phyloP scores from a whole-genome alignment of 371 early-diverging fungal species.

The Mucor sp. region DNA sequence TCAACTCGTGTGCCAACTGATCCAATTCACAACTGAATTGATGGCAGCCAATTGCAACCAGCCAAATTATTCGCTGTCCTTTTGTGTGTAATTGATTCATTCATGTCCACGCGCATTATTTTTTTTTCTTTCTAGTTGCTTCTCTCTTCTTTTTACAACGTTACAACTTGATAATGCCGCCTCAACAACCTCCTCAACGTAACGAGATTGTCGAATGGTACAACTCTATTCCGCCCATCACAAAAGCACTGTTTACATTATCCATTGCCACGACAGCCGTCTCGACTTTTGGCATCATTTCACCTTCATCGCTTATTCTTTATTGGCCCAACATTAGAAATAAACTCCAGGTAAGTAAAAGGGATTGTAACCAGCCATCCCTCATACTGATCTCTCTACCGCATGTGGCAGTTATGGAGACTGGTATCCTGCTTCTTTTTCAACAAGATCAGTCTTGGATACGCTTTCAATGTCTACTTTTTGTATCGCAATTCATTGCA shows the following conservation, averaged over 20 bases:
- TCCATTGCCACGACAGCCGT: slow-evolving; percentile 56
- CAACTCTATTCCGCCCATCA: slow-evolving; percentile 64
- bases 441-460: slow-evolving; percentile 54
- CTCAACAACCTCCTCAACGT: slow-evolving; percentile 18
- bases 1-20: background rate
- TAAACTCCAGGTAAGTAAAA: slow-evolving; percentile 27
- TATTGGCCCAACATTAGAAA: slow-evolving; percentile 37
- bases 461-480: slow-evolving; percentile 73
- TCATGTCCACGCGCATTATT: background rate
- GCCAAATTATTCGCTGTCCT: background rate
- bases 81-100: background rate
- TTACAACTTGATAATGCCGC: slow-evolving; percentile 16
- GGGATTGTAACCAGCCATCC: background rate
- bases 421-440: slow-evolving; percentile 73
- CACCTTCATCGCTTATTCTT: slow-evolving; percentile 39
- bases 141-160: background rate
- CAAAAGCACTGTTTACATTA: slow-evolving; percentile 58
- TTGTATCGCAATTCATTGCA: slow-evolving; percentile 72
- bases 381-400: background rate
- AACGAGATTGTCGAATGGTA: slow-evolving; percentile 52
- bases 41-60: background rate
- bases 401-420: slow-evolving; percentile 67
- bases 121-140: background rate
- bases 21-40: background rate
- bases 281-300: slow-evolving; percentile 44